Evolutionary conservation across 225 moss, liverwort and hornwort genomes (phyloP).

Genomic region (Pseudoscleropodium purum): DNA sequence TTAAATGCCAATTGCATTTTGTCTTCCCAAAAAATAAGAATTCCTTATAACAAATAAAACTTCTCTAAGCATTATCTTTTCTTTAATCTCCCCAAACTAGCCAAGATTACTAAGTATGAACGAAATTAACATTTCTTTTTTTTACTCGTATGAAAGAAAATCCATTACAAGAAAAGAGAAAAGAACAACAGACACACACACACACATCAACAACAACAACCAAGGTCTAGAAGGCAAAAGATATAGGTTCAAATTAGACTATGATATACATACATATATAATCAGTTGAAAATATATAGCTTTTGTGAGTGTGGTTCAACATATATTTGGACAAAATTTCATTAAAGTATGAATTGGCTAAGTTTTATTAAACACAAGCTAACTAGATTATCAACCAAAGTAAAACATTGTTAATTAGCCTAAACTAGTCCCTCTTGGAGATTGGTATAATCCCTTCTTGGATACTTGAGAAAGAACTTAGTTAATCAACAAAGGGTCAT

Average conservation of each 20-base stretch:
- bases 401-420: not conserved
- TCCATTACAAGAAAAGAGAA: not conserved
- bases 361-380: not conserved
- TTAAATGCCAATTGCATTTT: not conserved
- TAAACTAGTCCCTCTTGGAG: not conserved
- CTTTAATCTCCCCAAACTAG: not conserved
- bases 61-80: accelerated
- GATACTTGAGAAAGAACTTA: not conserved
- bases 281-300: not conserved
- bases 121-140: not conserved
- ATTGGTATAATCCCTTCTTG: accelerated
- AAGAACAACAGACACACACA: not conserved
- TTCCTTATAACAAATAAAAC: not conserved
- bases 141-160: not conserved
- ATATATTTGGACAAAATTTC: not conserved
- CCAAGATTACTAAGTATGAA: not conserved
- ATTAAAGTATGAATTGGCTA: not conserved
- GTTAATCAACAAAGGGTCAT: not conserved
- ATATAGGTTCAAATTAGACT: not conserved
- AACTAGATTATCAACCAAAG: not conserved
- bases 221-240: not conserved
- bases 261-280: too few species aligned
- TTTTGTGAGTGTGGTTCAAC: not conserved
- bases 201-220: too few species aligned
- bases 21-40: not conserved